These are phyloP conservation scores for Xylaria sp. DNA, from an alignment of 2,329 filamentous ascomycete genomes.

Conservation along the genomic window DNA sequence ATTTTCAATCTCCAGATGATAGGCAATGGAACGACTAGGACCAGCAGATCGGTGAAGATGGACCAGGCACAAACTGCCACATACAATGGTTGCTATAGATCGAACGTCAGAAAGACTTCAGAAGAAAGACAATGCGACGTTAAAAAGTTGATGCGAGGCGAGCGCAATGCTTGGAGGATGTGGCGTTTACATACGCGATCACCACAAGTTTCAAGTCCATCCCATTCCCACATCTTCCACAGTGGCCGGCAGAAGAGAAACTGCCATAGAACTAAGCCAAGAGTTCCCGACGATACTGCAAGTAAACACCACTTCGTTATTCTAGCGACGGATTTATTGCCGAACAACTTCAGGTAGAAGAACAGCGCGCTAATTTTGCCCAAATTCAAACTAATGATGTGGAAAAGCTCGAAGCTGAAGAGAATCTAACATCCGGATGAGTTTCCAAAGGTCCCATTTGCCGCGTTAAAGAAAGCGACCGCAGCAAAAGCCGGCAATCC, in stretches of 20 bases:
- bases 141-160: not conserved
- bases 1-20: conserved; percentile 31
- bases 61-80: conserved; percentile 29
- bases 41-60: conserved; percentile 29
- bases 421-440: conserved; percentile 21
- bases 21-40: conserved; percentile 27
- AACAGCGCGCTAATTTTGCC: conserved; percentile 32
- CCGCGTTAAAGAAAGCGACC: not conserved
- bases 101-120: not conserved
- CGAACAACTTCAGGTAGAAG: conserved; percentile 31
- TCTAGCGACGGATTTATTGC: conserved; percentile 15
- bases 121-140: no score
- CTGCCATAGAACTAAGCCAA: conserved; percentile 30
- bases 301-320: conserved; percentile 25
- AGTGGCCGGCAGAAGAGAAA: conserved; percentile 32
- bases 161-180: not conserved
- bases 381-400: conserved; percentile 29
- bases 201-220: conserved; percentile 31
- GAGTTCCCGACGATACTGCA: conserved; percentile 17
- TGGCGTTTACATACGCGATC: conserved; percentile 28
- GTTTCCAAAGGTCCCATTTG: not conserved
- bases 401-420: conserved; percentile 32
- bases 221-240: conserved; percentile 29
- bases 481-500: not conserved
- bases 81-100: conserved; percentile 24